Evolutionary conservation across 1,284 basidiomycete species (phyloP), one percentile per base, ranked within the genome.

Genomic region (Moniliophthora roreri): DNA sequence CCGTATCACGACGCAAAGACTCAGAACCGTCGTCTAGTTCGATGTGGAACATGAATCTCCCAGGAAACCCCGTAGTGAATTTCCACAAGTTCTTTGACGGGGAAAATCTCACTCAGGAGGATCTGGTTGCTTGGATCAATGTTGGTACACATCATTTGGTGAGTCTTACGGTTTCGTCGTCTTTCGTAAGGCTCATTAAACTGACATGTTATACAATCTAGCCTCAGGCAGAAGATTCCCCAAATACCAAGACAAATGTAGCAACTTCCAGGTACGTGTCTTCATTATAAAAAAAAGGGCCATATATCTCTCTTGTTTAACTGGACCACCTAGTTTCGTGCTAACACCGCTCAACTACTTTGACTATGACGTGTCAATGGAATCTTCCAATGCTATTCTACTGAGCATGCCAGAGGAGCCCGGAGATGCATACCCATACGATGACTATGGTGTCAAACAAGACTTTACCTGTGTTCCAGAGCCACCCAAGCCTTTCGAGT

Each of bases 31-130:
- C 69, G 0, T 80, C 79, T 10, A 80, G 77, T 55, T 74, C 69
- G 38, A 77, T 78, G 66, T 86, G 81, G 81, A 87, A 87, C 65
- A 71, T 80, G 53, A 79, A 87, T 60, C 67, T 86, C 2, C 82
- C 84, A 1, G 82, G 79, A 1, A 63, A 63, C 2, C 84, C 84
- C 1, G 69, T 77, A 15, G 80, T 86, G 49, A 74, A 87, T 61
- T 87, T 84, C 65, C 76, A 82, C 66, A 76, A 78, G 54, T 84
- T 85, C 67, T 84, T 85, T 65, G 77, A 86, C 55, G 79, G 78
- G 18, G 82, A 85, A 66, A 79, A 75, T 57, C 73, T 86, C 54
- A 78, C 75, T 0, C 81, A 85, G 63, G 69, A 81, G 54, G 82
- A 84, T 65, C 66, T 86, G 26, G 84, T 86, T 4, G 77, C 79